Evolutionary conservation across 495 filamentous ascomycete species (phyloP), one percentile per base, ranked within the genome.

Genomic region (Aspergillus sparsus): DNA sequence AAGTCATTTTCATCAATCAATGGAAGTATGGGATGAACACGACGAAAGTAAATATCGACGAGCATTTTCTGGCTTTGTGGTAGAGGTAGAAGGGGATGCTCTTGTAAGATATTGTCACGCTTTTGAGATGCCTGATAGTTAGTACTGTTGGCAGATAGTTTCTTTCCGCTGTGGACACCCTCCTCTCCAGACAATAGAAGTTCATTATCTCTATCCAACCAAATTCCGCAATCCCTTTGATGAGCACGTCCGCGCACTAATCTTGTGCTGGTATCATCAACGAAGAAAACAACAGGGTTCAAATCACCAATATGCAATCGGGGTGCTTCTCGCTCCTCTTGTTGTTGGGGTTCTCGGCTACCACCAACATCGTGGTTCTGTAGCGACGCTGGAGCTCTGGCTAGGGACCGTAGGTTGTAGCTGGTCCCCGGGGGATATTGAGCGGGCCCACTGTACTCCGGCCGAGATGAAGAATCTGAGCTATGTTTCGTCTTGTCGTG

Each of bases 1-100:
- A 64, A 34, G 1, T 59, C 57, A 0, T 60, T 44, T 32, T 74
- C 67, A 51, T 77, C 64, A 5, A 77, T 18, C 34, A 77, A 51
- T 11, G 75, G 67, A 12, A 70, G 36, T 9, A 68, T 16, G 4
- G 69, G 69, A 35, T 71, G 62, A 21, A 70, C 64, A 6, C 65
- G 64, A 52, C 47, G 49, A 13, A 72, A 67, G 49, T 66, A 72
- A 10, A 70, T 63, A 15, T 65, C 55, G 9, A 72, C 36, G 42
- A 72, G 41, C 31, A 11, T 57, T 7, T 63, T 47, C 37, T 70
- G 68, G 33, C 54, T 64, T 36, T 57, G 13, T 53, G 52, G 52
- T n/a, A 61, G 61, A 35, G 68, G 68, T 12, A 70, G 55, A 27
- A 55, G 47, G 15, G 32, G 27, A 9, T 18, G 31, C 10, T 5